Percentiles rank a stretch among this genome's conserved stretches.
Conservation (phyloP, 2,329 filamentous ascomycete species). For the Xylaria sp. region DNA sequence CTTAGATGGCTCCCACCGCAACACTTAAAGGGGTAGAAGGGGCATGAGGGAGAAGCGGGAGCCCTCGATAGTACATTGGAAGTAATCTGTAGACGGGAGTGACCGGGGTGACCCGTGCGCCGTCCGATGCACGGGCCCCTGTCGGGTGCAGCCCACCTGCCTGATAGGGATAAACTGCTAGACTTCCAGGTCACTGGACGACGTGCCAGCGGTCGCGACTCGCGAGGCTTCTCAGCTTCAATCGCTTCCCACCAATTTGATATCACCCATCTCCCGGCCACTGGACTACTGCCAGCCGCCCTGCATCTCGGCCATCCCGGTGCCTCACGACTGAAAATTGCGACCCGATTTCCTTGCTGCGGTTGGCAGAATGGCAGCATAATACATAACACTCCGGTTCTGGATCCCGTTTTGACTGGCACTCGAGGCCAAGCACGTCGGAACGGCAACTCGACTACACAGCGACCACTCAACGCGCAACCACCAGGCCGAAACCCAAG, state of each 20-base stretch:
- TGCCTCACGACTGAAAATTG: conserved; percentile 25
- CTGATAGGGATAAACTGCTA: not conserved
- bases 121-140: not conserved
- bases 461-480: conserved; percentile 19
- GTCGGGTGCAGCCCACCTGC: not conserved
- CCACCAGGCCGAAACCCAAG: conserved; percentile 12
- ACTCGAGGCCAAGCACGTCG: conserved; percentile 28
- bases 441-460: conserved; percentile 21
- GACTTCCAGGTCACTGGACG: conserved; percentile 18
- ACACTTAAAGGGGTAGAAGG: not conserved
- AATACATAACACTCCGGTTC: conserved; percentile 34
- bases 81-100: too few species aligned
- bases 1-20: conserved; percentile 14
- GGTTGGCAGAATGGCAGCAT: conserved; percentile 36
- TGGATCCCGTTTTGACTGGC: conserved; percentile 27
- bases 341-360: conserved; percentile 35
- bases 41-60: conserved; percentile 7
- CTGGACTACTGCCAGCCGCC: conserved; percentile 27
- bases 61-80: too few species aligned
- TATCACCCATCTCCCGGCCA: conserved; percentile 17
- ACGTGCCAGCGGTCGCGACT: conserved; percentile 17
- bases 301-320: conserved; percentile 21
- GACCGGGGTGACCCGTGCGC: conserved; percentile 9
- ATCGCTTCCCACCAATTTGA: conserved; percentile 4
- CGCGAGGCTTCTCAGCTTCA: conserved; percentile 20